phyloP scores from a whole-genome alignment of 2,329 filamentous ascomycete genomes.

The Paraphaeosphaeria sporulosa region DNA sequence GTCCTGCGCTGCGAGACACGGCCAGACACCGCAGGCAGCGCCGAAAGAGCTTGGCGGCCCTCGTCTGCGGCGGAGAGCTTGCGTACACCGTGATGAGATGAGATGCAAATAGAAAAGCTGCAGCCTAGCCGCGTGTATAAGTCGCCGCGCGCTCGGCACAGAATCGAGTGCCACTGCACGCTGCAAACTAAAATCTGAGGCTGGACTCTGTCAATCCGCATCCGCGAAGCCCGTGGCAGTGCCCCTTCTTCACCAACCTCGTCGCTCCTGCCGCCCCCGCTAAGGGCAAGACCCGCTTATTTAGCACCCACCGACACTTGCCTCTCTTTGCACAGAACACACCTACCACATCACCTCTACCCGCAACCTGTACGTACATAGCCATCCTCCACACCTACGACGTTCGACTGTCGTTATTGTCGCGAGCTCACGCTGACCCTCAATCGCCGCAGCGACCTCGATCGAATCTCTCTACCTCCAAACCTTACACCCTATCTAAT shows the following conservation, averaged over 20 bases:
- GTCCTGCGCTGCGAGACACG: not conserved
- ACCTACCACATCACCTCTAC: slow-evolving; percentile 44
- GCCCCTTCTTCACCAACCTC: slow-evolving; percentile 37
- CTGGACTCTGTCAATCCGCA: slow-evolving; percentile 22
- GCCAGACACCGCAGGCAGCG: slow-evolving; percentile 1
- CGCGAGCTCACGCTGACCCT: slow-evolving; percentile 35
- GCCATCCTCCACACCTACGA: slow-evolving; percentile 34
- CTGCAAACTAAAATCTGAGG: slow-evolving; percentile 14
- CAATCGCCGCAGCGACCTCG: slow-evolving; percentile 40
- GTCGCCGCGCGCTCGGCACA: slow-evolving; percentile 1
- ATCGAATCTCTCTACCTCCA: slow-evolving; percentile 41
- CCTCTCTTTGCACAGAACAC: slow-evolving; percentile 45
- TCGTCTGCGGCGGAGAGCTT: slow-evolving; percentile 46
- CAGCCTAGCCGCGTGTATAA: slow-evolving; percentile 32
- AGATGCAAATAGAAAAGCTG: slow-evolving; percentile 30
- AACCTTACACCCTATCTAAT: slow-evolving; percentile 50
- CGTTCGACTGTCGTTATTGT: slow-evolving; percentile 28
- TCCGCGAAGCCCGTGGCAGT: slow-evolving; percentile 25
- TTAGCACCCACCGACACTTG: slow-evolving; percentile 51
- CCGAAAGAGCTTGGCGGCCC: slow-evolving; percentile 33
- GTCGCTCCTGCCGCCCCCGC: slow-evolving; percentile 34
- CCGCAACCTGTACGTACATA: slow-evolving; percentile 40
- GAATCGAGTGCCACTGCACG: slow-evolving; percentile 16
- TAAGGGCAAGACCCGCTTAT: slow-evolving; percentile 53
- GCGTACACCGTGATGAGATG: slow-evolving; percentile 31